These are phyloP conservation scores for Thymus quinquecostatus DNA, from an alignment of 257 asterid genomes.

Conservation along the genomic window DNA sequence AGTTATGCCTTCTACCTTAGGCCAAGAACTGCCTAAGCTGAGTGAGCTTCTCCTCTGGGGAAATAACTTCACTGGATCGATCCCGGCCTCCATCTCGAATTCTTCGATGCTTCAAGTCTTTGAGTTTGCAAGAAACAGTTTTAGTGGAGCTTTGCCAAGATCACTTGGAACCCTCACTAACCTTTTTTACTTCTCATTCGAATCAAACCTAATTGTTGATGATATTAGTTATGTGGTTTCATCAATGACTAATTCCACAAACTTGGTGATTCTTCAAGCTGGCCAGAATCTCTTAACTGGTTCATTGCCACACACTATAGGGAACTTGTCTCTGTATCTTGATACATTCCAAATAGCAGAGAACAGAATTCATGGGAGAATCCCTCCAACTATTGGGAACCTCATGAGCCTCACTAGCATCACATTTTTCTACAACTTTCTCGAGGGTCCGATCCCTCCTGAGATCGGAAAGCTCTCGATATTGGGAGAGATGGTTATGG, in stretches of 20 bases:
- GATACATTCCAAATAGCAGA: neutral
- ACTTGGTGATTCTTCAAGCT: conserved; percentile 18
- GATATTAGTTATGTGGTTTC: conserved; percentile 31
- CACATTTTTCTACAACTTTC: conserved; percentile 27
- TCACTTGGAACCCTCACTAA: neutral
- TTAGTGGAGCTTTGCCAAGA: conserved; percentile 35
- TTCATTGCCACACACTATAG: conserved; percentile 34
- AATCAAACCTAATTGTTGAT: conserved; percentile 22
- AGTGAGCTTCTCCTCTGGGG: neutral
- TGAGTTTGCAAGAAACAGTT: neutral
- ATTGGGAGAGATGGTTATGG: neutral
- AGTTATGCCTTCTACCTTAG: conserved; percentile 3
- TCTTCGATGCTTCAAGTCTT: neutral
- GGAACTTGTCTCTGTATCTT: conserved; percentile 39
- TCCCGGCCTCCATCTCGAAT: conserved; percentile 11
- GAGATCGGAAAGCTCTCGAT: conserved; percentile 7
- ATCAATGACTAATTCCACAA: conserved; percentile 24
- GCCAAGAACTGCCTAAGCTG: neutral
- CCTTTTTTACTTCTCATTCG: neutral
- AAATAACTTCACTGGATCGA: neutral
- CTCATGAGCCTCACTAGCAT: conserved; percentile 27
- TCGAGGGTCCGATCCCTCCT: conserved; percentile 39
- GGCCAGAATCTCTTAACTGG: conserved; percentile 38
- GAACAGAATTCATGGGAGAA: conserved; percentile 41
- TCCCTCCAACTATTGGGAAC: conserved; percentile 39